A percentile compares a stretch with the other conserved stretches of the same genome.
phyloP scores from a whole-genome alignment of 768 basidiomycete species.

The Daedalea quercina region DNA sequence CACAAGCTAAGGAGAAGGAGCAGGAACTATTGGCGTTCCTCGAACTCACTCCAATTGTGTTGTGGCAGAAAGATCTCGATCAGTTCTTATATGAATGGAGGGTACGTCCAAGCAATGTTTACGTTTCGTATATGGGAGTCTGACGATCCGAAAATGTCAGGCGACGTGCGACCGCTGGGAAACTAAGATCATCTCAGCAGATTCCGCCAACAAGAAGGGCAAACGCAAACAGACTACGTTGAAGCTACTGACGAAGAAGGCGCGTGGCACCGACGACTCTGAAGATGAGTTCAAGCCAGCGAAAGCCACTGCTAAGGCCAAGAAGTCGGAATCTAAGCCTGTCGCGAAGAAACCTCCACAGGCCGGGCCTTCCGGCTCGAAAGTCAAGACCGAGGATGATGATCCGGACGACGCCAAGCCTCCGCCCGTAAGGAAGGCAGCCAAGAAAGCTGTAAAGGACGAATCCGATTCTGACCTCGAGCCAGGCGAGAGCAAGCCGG shows the following conservation, averaged over 20 bases:
- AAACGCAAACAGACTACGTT: constrained; percentile 52
- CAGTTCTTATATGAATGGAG: constrained; percentile 79
- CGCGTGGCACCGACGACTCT: constrained; percentile 31
- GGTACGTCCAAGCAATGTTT: constrained; percentile 31
- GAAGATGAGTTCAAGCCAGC: constrained; percentile 53
- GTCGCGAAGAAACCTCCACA: constrained; percentile 26
- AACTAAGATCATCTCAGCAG: constrained; percentile 34
- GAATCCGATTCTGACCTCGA: constrained; percentile 42
- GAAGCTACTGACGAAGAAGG: constrained; percentile 38
- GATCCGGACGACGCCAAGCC: constrained; percentile 31
- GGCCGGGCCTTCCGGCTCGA: constrained; percentile 33
- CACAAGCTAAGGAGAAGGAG: constrained; percentile 80
- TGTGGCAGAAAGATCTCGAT: constrained; percentile 92
- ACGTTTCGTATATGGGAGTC: not conserved
- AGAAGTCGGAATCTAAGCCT: constrained; percentile 21
- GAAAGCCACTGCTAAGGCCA: constrained; percentile 36
- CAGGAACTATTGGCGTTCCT: constrained; percentile 71
- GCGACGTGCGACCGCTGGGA: constrained; percentile 37
- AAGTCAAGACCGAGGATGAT: constrained; percentile 39
- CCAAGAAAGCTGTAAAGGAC: constrained; percentile 27
- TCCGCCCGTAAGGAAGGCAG: constrained; percentile 29
- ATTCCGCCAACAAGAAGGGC: constrained; percentile 41
- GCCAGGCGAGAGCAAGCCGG: constrained; percentile 30
- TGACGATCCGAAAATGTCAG: constrained; percentile 17
- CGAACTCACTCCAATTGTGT: constrained; percentile 66